phyloP scores from a whole-genome alignment of 371 early-diverging fungal species.

The Rhizopus microsporus region DNA sequence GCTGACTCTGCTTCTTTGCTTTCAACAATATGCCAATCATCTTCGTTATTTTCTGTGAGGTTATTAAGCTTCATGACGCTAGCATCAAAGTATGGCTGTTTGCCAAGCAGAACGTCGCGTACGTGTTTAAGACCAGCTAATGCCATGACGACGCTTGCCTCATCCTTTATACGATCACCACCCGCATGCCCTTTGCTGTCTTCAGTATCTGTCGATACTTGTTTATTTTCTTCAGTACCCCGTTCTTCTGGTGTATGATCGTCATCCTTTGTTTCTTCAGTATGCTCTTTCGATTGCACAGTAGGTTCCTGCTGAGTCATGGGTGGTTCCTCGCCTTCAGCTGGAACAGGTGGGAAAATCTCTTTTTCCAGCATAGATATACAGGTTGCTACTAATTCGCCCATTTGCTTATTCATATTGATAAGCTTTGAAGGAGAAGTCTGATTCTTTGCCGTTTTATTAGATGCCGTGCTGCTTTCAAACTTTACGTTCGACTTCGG shows the following conservation, averaged over 20 bases:
- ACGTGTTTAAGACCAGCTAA: constrained; percentile 63
- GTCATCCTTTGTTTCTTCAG: background rate
- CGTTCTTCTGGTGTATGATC: background rate
- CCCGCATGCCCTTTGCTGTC: constrained; percentile 1
- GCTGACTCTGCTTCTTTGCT: constrained; percentile 1
- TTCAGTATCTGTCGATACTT: background rate
- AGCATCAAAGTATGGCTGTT: constrained; percentile 51
- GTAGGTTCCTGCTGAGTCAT: background rate
- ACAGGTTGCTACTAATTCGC: constrained; percentile 54
- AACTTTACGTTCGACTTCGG: background rate
- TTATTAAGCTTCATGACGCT: constrained; percentile 35
- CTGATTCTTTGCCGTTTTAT: background rate
- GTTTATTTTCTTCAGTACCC: background rate
- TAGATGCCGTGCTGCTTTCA: background rate
- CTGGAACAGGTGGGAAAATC: constrained; percentile 32
- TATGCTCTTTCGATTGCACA: background rate
- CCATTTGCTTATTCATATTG: constrained; percentile 50
- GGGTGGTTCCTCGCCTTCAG: background rate
- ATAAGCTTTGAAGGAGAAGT: constrained; percentile 16
- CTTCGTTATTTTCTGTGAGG: constrained; percentile 4
- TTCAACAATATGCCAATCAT: constrained; percentile 14
- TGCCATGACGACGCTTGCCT: constrained; percentile 42
- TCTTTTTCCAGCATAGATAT: constrained; percentile 57
- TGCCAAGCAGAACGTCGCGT: constrained; percentile 59
- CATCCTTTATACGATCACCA: constrained; percentile 16